Percentiles rank a stretch among this genome's conserved stretches.
phyloP scores from a whole-genome alignment of 805 yeast species.

The Metschnikowia picachoensis region DNA sequence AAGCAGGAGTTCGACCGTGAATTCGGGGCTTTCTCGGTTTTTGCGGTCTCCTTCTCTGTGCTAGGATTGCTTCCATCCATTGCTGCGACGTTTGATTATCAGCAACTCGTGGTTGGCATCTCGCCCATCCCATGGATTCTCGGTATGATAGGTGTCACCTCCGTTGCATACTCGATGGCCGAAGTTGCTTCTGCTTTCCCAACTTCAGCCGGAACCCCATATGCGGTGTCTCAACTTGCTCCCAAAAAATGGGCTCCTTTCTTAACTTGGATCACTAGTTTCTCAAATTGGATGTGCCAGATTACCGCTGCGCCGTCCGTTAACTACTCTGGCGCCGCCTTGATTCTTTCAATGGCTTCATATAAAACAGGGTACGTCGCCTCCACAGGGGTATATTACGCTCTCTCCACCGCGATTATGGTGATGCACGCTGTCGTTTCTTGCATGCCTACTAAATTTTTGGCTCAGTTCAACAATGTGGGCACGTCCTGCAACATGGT shows the following conservation, averaged over 20 bases:
- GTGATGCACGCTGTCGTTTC: constrained; percentile 45
- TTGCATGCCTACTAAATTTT: constrained; percentile 51
- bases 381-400: constrained; percentile 47
- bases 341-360: constrained; percentile 51
- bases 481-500: constrained; percentile 49
- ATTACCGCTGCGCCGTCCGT: constrained; percentile 62
- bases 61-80: constrained; percentile 63
- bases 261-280: constrained; percentile 60
- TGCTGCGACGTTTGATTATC: constrained; percentile 59
- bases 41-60: constrained; percentile 61
- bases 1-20: constrained; percentile 61
- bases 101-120: constrained; percentile 57
- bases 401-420: constrained; percentile 50
- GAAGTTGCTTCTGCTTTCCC: constrained; percentile 66
- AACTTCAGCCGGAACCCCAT: constrained; percentile 65
- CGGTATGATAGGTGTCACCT: constrained; percentile 51
- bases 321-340: constrained; percentile 51
- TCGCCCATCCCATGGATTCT: constrained; percentile 60
- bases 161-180: constrained; percentile 60
- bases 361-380: constrained; percentile 37
- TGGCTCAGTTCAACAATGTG: constrained; percentile 47
- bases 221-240: constrained; percentile 60
- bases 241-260: constrained; percentile 52
- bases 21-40: constrained; percentile 53
- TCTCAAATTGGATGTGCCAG: constrained; percentile 63